Evolutionary conservation across 2,329 filamentous ascomycete genomes (phyloP).

Genomic region (Aspergillus sp.): DNA sequence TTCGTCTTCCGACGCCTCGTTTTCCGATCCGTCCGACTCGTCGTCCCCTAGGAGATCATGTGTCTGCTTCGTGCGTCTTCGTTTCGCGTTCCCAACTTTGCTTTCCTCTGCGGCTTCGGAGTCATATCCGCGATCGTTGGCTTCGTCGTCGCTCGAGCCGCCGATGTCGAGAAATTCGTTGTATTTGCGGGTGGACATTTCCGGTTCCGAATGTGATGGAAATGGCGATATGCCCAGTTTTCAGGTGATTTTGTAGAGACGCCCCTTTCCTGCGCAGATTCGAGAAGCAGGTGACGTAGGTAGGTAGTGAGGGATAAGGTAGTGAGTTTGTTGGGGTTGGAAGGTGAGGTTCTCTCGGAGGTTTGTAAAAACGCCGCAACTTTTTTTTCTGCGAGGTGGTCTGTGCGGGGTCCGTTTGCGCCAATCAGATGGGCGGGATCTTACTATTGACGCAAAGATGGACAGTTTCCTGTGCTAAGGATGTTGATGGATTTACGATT

Average conservation of each 20-base stretch:
- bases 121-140: conserved; percentile 44
- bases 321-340: no score
- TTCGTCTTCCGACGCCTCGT: conserved; percentile 15
- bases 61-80: conserved; percentile 27
- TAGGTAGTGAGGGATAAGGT: no score
- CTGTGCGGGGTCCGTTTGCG: conserved; percentile 5
- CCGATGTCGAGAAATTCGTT: conserved; percentile 41
- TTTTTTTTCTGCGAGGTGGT: conserved; percentile 16
- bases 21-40: conserved; percentile 38
- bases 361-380: conserved; percentile 3
- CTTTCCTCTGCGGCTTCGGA: conserved; percentile 44
- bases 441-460: no score
- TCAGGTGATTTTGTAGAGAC: no score
- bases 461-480: no score
- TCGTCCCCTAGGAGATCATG: conserved; percentile 20
- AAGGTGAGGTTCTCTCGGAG: background rate
- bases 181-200: conserved; percentile 39
- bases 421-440: background rate
- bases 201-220: background rate
- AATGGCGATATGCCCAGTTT: no score
- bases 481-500: no score
- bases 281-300: no score
- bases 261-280: no score
- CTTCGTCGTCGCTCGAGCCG: conserved; percentile 37
- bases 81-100: conserved; percentile 38